Base-by-base conservation (phyloP, 169 alveolate species). In the Cyclospora cayetanensis region DNA sequence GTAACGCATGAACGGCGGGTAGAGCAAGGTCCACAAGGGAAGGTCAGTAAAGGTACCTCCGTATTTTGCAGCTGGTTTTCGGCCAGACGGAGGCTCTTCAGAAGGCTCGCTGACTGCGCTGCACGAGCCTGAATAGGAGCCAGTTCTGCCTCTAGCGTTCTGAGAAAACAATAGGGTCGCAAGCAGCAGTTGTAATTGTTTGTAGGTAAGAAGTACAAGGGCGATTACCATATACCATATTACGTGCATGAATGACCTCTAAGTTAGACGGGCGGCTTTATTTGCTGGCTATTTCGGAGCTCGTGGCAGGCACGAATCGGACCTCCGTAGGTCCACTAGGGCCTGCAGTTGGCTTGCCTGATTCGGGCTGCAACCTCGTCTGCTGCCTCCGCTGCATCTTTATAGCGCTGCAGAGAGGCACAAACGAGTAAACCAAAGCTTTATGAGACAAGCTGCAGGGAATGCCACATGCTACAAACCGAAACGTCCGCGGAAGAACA, bases 31-130 rank as follows among this genome's bases (percentile, higher is more conserved):
- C 7, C n/a, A 46, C 15, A 7, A 11, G 55, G 15, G 9, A 7
- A 12, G 43, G 43, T n/a, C n/a, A 43, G 22, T 11, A 4, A 22
- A 50, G 5, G 29, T 15, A 80, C 90, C 90, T 80, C 90, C 25
- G 43, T 52, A 34, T 80, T 80, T 25, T 53, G 74, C 60, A 80
- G 46, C 35, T 80, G 77, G n/a, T 80, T 50, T 22, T 53, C 76
- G 15, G 90, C 90, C 55, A 80, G 55, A 2, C 90, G 74, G 39
- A 80, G 76, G 29, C 43, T 35, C 60, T 52, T 50, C 35, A 11
- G 68, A 20, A 80, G 52, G 37, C 55, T 15, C 35, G 74, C 72
- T 31, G 83, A 22, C 29, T 72, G 50, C 55, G 34, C 60, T 12
- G 50, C 83, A 9, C 83, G 83, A 1, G 27, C 50, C 55, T 72